Conservation (phyloP, 805 yeast genomes). For the Kluyveromyces wickerhamii region DNA sequence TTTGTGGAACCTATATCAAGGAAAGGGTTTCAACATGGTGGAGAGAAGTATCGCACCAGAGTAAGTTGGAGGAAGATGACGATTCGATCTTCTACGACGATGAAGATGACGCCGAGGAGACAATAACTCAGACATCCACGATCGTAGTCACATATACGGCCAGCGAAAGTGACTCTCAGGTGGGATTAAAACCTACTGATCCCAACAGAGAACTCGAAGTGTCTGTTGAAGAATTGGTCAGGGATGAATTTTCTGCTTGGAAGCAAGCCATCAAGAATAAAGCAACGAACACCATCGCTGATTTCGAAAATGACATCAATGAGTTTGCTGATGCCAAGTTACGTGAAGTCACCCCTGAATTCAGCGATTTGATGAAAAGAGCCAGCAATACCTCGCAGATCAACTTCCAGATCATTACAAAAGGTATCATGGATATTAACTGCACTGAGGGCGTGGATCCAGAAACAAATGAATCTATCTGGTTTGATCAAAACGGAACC, state of each 20-base stretch:
- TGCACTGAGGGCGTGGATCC: conserved; percentile 27
- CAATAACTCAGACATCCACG: conserved; percentile 14
- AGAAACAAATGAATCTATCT: conserved; percentile 28
- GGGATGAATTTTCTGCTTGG: conserved; percentile 34
- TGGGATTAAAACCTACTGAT: conserved; percentile 8
- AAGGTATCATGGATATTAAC: conserved; percentile 33
- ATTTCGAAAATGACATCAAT: conserved; percentile 33
- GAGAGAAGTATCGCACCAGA: neutral
- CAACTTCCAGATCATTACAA: conserved; percentile 25
- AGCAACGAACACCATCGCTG: conserved; percentile 31
- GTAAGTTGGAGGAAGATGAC: conserved; percentile 8
- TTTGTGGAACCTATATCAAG: neutral
- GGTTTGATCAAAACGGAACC: conserved; percentile 30
- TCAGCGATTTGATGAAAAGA: conserved; percentile 31
- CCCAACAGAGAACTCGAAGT: conserved; percentile 10
- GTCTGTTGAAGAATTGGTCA: conserved; percentile 21
- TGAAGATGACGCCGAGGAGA: conserved; percentile 7
- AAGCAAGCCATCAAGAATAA: conserved; percentile 31
- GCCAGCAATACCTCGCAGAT: conserved; percentile 23
- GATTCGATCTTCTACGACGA: conserved; percentile 8
- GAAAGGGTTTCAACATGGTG: neutral
- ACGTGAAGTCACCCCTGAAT: conserved; percentile 20
- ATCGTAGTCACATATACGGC: conserved; percentile 15
- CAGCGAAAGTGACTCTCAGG: conserved; percentile 8
- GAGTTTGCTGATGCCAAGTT: conserved; percentile 24